These are phyloP conservation scores for Kurtzmaniella quercitrusa DNA, from an alignment of 1,139 yeast genomes.

Conservation along the genomic window DNA sequence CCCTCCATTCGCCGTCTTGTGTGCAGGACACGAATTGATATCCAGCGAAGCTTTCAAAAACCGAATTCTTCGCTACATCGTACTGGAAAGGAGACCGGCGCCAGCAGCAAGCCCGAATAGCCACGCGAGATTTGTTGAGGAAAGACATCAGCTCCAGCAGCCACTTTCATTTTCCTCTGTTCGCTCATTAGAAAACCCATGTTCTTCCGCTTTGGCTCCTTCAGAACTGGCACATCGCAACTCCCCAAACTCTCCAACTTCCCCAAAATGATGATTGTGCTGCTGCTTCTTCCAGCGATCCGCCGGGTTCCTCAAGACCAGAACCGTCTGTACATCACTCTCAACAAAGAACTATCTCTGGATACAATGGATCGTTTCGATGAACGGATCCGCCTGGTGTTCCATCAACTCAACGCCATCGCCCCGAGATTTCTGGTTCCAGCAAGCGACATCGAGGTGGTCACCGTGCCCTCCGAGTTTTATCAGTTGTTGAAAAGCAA, in stretches of 20 bases:
- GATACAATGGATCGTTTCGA: conserved; percentile 27
- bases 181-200: too few relatives aligned
- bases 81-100: too few relatives aligned
- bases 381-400: conserved; percentile 45
- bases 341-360: background rate
- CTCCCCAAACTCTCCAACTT: background rate
- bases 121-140: too few relatives aligned
- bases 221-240: background rate
- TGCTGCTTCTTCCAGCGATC: conserved; percentile 1
- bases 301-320: conserved; percentile 1
- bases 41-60: too few relatives aligned
- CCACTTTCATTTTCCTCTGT: too few relatives aligned
- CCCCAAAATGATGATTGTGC: background rate
- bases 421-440: conserved; percentile 66
- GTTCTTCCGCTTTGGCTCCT: background rate
- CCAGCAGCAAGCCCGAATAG: too few relatives aligned
- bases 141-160: too few relatives aligned
- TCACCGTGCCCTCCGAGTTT: conserved; percentile 66
- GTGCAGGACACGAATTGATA: too few relatives aligned
- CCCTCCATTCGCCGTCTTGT: too few relatives aligned
- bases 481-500: conserved; percentile 57
- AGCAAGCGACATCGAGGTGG: conserved; percentile 57
- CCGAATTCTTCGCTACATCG: too few relatives aligned
- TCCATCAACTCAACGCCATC: conserved; percentile 57
- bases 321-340: background rate